phyloP scores from a whole-genome alignment of 1,284 basidiomycete genomes.

The Cystobasidium pallidum region DNA sequence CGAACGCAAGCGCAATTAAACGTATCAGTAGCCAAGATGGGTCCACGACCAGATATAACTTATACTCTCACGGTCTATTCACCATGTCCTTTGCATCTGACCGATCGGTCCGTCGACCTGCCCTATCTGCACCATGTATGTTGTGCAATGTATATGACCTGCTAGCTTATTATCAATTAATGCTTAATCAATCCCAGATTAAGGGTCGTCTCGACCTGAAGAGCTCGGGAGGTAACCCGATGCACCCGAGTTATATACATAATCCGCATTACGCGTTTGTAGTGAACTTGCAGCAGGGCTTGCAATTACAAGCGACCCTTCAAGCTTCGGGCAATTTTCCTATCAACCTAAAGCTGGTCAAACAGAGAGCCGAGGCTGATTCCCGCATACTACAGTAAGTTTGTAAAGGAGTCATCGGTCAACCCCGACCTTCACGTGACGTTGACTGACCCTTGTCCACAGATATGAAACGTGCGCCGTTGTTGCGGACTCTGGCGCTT shows the following conservation, averaged over 20 bases:
- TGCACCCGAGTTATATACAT: slow-evolving; percentile 17
- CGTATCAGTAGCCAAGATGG: slow-evolving; percentile 12
- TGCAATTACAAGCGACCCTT: background rate
- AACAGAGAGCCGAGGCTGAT: background rate
- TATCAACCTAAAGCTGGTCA: slow-evolving; percentile 34
- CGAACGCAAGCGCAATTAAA: slow-evolving; percentile 23
- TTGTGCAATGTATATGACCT: no score
- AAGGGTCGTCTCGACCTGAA: slow-evolving; percentile 18
- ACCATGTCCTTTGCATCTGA: slow-evolving; percentile 11
- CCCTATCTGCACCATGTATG: slow-evolving; percentile 19
- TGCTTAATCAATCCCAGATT: background rate
- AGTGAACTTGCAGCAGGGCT: background rate
- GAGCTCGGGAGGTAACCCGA: slow-evolving; percentile 38
- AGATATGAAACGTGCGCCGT: slow-evolving; percentile 28
- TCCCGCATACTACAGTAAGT: slow-evolving; percentile 31
- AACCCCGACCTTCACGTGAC: background rate
- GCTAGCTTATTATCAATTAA: no score
- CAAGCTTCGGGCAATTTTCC: background rate
- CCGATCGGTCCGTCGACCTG: slow-evolving; percentile 8
- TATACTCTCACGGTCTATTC: slow-evolving; percentile 23
- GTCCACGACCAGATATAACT: background rate
- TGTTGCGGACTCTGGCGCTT: slow-evolving; percentile 23
- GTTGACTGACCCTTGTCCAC: background rate
- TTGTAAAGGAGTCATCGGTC: background rate
- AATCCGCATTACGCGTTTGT: slow-evolving; percentile 41